Evolutionary conservation across 192 early-diverging fungal genomes (phyloP).

Genomic region (Allomyces arbusculus): DNA sequence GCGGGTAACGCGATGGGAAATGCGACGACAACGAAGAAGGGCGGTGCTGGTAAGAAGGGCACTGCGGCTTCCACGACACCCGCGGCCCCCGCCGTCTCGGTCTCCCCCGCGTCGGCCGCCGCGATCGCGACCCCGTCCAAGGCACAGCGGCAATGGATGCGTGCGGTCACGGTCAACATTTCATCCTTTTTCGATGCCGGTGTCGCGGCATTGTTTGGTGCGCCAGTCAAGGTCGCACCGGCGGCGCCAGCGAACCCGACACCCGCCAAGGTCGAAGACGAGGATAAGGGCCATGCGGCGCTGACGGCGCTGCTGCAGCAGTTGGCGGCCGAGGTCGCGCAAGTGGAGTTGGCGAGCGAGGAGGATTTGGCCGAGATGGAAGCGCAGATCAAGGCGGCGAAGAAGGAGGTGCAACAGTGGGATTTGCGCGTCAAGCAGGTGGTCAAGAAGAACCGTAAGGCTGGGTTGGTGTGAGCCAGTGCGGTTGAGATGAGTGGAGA

Average conservation of each 20-base stretch:
- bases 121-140: too few relatives aligned
- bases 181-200: not conserved
- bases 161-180: too few relatives aligned
- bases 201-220: not conserved
- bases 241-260: not conserved
- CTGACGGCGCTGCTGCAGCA: not conserved
- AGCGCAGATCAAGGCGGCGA: not conserved
- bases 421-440: not conserved
- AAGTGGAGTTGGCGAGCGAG: not conserved
- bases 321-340: not conserved
- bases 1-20: too few relatives aligned
- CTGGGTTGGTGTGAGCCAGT: not conserved
- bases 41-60: too few relatives aligned
- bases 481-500: not conserved
- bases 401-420: not conserved
- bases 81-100: too few relatives aligned
- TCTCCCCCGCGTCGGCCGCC: too few relatives aligned
- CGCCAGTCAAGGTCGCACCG: not conserved
- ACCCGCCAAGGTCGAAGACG: not conserved
- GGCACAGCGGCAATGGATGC: too few relatives aligned
- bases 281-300: not conserved
- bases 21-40: too few relatives aligned
- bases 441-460: not conserved
- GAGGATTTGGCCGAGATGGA: not conserved
- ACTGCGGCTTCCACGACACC: too few relatives aligned